phyloP scores from a whole-genome alignment of 768 basidiomycete genomes.

The Russula vinacea region DNA sequence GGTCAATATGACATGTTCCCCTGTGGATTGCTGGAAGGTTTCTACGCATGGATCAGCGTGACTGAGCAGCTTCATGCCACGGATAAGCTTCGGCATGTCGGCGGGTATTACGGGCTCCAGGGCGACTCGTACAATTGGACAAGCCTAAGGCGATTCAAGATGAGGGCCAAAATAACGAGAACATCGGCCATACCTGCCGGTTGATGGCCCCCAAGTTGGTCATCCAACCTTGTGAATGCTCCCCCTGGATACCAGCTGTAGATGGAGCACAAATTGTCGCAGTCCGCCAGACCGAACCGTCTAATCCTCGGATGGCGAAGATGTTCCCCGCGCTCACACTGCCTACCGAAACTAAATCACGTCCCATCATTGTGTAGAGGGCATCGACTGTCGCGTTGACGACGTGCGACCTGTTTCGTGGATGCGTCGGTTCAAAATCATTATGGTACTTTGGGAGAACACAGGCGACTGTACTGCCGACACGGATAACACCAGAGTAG shows the following conservation, averaged over 20 bases:
- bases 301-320: constrained; percentile 87
- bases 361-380: constrained; percentile 97
- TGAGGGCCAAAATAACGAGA: constrained; percentile 1
- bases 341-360: constrained; percentile 82
- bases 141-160: constrained; percentile 46
- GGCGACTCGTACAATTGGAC: constrained; percentile 94
- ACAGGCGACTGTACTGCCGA: constrained; percentile 62
- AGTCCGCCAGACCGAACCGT: constrained; percentile 85
- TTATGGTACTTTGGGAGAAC: constrained; percentile 85
- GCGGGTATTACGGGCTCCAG: constrained; percentile 79
- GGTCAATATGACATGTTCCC: constrained; percentile 94
- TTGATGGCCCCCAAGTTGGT: constrained; percentile 77
- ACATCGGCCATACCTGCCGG: constrained; percentile 50
- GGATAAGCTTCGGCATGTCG: constrained; percentile 86
- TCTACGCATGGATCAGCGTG: constrained; percentile 98
- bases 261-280: constrained; percentile 81
- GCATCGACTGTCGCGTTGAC: constrained; percentile 60
- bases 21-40: constrained; percentile 94
- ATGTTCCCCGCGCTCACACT: constrained; percentile 88
- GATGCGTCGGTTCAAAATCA: constrained; percentile 58
- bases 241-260: constrained; percentile 42
- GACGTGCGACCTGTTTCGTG: constrained; percentile 64
- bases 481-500: constrained; percentile 81
- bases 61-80: constrained; percentile 81
- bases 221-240: constrained; percentile 49